phyloP scores from a whole-genome alignment of 768 basidiomycete species.

The Suillus discolor region DNA sequence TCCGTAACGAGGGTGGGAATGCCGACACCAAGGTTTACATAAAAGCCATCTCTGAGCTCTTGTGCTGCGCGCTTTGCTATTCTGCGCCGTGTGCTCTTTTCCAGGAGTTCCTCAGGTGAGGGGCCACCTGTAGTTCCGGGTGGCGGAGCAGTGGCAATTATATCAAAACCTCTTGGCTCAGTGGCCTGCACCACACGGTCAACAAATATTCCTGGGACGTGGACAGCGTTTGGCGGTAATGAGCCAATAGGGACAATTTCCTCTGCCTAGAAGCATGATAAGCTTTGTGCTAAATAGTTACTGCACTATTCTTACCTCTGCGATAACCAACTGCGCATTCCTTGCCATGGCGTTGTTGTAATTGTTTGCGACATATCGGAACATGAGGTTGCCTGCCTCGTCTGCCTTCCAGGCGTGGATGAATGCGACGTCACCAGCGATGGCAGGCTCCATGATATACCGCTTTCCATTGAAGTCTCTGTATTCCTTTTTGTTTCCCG shows the following conservation, averaged over 20 bases:
- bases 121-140: constrained; percentile 27
- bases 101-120: constrained; percentile 52
- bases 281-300: neutral
- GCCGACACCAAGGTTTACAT: constrained; percentile 82
- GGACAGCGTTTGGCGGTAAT: constrained; percentile 78
- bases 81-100: constrained; percentile 53
- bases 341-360: constrained; percentile 83
- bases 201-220: constrained; percentile 80
- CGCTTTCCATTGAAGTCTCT: constrained; percentile 69
- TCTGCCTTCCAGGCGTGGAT: constrained; percentile 87
- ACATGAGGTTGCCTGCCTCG: constrained; percentile 82
- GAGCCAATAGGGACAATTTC: constrained; percentile 79
- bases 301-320: constrained; percentile 55
- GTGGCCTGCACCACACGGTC: constrained; percentile 81
- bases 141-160: constrained; percentile 58
- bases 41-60: constrained; percentile 80
- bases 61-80: constrained; percentile 83
- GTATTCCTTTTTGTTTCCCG: constrained; percentile 69
- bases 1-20: constrained; percentile 86
- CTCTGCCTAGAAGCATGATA: constrained; percentile 57
- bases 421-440: constrained; percentile 77
- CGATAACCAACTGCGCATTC: constrained; percentile 80
- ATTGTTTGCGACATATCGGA: constrained; percentile 84
- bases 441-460: constrained; percentile 75
- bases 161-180: constrained; percentile 71